Evolutionary conservation across 1,284 basidiomycete species (phyloP).

Genomic region (Neolentinus lepideus): DNA sequence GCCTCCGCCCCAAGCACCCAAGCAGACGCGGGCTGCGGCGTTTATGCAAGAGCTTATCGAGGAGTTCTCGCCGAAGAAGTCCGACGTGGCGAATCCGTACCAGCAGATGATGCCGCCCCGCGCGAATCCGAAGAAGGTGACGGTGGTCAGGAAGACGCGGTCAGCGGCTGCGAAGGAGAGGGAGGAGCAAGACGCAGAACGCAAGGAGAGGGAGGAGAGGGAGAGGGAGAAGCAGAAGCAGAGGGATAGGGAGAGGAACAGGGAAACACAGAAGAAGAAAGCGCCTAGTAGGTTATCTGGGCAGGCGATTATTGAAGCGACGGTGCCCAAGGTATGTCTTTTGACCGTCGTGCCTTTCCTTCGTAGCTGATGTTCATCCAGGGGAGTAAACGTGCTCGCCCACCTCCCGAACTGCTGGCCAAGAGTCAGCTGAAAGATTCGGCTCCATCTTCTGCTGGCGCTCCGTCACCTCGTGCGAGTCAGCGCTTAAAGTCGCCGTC

Average conservation of each 20-base stretch:
- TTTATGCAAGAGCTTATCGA: slow-evolving; percentile 63
- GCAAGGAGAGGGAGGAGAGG: slow-evolving; percentile 13
- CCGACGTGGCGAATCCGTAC: slow-evolving; percentile 66
- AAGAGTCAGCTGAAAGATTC: slow-evolving; percentile 14
- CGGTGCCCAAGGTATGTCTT: slow-evolving; percentile 54
- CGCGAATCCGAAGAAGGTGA: slow-evolving; percentile 14
- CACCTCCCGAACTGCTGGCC: slow-evolving; percentile 36
- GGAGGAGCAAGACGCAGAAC: slow-evolving; percentile 15
- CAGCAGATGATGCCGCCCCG: slow-evolving; percentile 31
- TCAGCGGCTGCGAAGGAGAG: slow-evolving; percentile 20
- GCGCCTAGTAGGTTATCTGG: slow-evolving; percentile 33
- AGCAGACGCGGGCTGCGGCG: slow-evolving; percentile 53
- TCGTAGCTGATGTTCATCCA: slow-evolving; percentile 17
- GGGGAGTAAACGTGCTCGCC: slow-evolving; percentile 67
- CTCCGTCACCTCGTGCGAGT: slow-evolving; percentile 15
- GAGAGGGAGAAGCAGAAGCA: slow-evolving; percentile 18
- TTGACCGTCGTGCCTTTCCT: too few relatives aligned
- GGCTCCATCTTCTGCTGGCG: slow-evolving; percentile 10
- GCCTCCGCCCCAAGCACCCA: slow-evolving; percentile 25
- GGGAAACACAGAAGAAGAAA: slow-evolving; percentile 15
- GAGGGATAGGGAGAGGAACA: slow-evolving; percentile 21
- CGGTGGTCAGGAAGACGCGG: slow-evolving; percentile 21
- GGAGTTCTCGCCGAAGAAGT: slow-evolving; percentile 52
- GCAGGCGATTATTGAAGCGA: slow-evolving; percentile 65
- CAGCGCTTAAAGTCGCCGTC: slow-evolving; percentile 16